Base-by-base conservation (phyloP, 768 basidiomycete species). In the Flagelloscypha sp. region DNA sequence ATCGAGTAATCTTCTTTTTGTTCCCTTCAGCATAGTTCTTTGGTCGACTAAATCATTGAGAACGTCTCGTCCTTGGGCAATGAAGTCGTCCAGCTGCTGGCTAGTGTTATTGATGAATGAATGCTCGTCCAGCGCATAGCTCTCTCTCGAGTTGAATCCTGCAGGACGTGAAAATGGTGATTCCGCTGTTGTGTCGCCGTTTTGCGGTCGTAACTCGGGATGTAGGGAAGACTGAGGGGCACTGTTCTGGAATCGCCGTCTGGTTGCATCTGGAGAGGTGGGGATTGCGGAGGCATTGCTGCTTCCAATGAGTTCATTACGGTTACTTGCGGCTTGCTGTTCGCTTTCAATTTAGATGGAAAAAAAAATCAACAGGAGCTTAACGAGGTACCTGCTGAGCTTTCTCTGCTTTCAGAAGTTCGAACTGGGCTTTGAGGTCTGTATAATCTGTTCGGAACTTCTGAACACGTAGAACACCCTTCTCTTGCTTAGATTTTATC, bases 401-500 rank as follows among this genome's bases (percentile, higher is more conserved):
- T 23, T 70, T 76, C 51, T 84, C 72, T 23, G 53, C 60, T 59
- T 90, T 92, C 33, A 84, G 57, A 19, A 56, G 65, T 32, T 97
- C 90, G 48, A 98, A 94, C 46, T 90, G 84, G 29, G 57, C 66
- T 42, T 84, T 76, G 6, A 98, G 65, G 43, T 93, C 87, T 12
- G 70, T 50, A 49, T 97, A 92, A 52, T 98, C 94, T 19, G 76
- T 61, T 19, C 86, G 76, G 49, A 99, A 92, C 59, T 89, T 92
- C 48, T 87, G 84, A 2, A 94, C 85, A 16, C 94, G 87, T 69
- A 92, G 95, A 49, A 17, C 11, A 0, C 93, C 95, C 62, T 98
- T 98, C 63, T 97, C 94, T 58, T 92, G 82, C 62, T 95, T 98
- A 29, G 86, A 79, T 48, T 86, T 89, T 35, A 98, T 92, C 52